Conservation (phyloP, 2,329 filamentous ascomycete genomes). For the Gliomastix tumulicola region DNA sequence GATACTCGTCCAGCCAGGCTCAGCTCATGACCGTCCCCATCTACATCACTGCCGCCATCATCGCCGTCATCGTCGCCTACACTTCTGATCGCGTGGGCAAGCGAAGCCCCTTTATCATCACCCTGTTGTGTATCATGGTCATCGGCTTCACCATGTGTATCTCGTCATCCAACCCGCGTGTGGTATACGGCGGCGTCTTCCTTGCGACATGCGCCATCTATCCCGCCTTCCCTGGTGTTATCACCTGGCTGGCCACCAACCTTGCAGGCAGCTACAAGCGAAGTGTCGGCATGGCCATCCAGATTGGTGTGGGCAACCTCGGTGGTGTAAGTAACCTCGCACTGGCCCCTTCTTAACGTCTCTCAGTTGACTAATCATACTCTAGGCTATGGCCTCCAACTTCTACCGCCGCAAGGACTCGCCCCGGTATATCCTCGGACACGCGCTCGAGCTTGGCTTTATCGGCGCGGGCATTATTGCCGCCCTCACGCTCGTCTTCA, state of each 20-base stretch:
- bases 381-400: conserved; percentile 61
- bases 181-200: conserved; percentile 70
- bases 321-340: conserved; percentile 36
- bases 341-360: conserved; percentile 11
- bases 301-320: conserved; percentile 55
- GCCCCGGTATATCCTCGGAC: conserved; percentile 41
- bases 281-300: conserved; percentile 55
- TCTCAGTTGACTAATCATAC: background rate
- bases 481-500: conserved; percentile 31
- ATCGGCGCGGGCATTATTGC: conserved; percentile 37
- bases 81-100: conserved; percentile 47
- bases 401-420: conserved; percentile 53
- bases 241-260: conserved; percentile 76
- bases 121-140: conserved; percentile 44
- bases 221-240: conserved; percentile 69
- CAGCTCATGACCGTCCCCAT: conserved; percentile 60
- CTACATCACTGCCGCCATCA: conserved; percentile 55
- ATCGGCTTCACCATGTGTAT: conserved; percentile 57
- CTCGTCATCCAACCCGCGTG: conserved; percentile 46
- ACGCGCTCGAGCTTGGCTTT: conserved; percentile 42
- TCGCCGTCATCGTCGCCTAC: conserved; percentile 46
- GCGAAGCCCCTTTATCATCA: conserved; percentile 47
- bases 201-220: conserved; percentile 74
- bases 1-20: conserved; percentile 48
- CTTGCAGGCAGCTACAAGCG: conserved; percentile 61